Base-by-base conservation (phyloP, 148 eudicot species). In the Rhododendron williamsianum region DNA sequence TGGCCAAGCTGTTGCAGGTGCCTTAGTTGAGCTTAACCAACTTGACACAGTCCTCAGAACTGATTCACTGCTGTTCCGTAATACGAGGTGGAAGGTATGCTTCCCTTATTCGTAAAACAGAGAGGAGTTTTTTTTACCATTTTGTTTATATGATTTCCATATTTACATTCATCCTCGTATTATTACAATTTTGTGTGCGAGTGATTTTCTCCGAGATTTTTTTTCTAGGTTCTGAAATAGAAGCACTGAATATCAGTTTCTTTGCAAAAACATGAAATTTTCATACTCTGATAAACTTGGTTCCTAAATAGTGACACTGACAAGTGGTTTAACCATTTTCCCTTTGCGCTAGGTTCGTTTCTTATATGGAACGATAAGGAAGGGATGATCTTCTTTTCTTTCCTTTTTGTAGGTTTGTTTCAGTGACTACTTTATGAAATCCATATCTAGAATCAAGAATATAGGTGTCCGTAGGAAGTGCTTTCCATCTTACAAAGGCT, bases 41-140 rank as follows among this genome's bases (percentile, higher is more conserved):
- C 65, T 89, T 54, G 84, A 86, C 48, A 11, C 36, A 4, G 45
- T 86, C 76, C 80, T 85, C 78, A 35, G 36, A 9, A 82, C 27
- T 2, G 86, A 86, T 63, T 93, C 89, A 1, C 76, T 72, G 41
- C 16, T 92, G 56, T 86, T 88, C 19, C 54, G 33, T 21, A 85
- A 88, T 2, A 86, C 92, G 13, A 91, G 69, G 84, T 92, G 93
- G 92, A 89, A 91, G 94, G 95, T 92, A 89, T 19, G 81, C 11
- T 87, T 16, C 25, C 33, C 30, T 67, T 9, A 67, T 25, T 67
- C 4, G 2, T 67, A 25, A 25, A 9, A n/a, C 13, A 25, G 72
- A 25, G 13, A n/a, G 15, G 30, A 67, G 30, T n/a, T 67, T 67
- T 13, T 2, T 2, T 60, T 25, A 52, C 1, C 18, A 18, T 27